Evolutionary conservation across 805 yeast genomes (phyloP), one percentile per base, ranked within the genome.

Genomic region (Myxozyma geophila): DNA sequence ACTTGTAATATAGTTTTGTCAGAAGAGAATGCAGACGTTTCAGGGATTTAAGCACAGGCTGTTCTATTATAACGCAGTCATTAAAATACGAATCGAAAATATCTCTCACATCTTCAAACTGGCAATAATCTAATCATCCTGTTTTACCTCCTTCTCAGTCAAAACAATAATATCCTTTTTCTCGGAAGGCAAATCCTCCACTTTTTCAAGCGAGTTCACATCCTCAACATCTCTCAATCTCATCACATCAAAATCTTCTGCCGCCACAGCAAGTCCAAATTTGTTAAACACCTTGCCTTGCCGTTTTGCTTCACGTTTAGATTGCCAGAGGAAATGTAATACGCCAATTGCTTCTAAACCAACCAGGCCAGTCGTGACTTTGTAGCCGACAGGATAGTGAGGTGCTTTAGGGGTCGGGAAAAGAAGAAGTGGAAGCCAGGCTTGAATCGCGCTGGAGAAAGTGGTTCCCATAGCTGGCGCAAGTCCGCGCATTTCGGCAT

Each of bases 381-480:
- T 51, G 36, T 64, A 64, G 10, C 64, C 67, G n/a, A 49, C 41
- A 17, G 54, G 58, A 37, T 75, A 76, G 53, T 69, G 71, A 17
- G 79, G 79, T 1, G 79, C 79, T 33, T 73, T 68, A 23, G 71
- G 68, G 10, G 78, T 72, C 28, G 77, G 76, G 65, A 69, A 77
- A 21, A 77, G 66, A 19, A 74, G 66, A 8, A 75, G 68, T 46
- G 78, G 79, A 40, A 77, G 57, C 75, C 77, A 76, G n/a, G 79
- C 77, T 54, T 72, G 73, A 44, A 76, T 71, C 5, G 75, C 71
- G 58, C 70, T 75, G 1, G 75, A 65, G 48, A 75, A 52, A 1
- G 75, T 72, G 52, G 75, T 74, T 21, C 74, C 76, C 13, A 74
- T 70, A 23, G 74, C 76, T 47, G 73, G 70, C 44, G 70, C 67